Evolutionary conservation across 495 filamentous ascomycete genomes (phyloP).

Genomic region (Sabuloglossum arenarium): DNA sequence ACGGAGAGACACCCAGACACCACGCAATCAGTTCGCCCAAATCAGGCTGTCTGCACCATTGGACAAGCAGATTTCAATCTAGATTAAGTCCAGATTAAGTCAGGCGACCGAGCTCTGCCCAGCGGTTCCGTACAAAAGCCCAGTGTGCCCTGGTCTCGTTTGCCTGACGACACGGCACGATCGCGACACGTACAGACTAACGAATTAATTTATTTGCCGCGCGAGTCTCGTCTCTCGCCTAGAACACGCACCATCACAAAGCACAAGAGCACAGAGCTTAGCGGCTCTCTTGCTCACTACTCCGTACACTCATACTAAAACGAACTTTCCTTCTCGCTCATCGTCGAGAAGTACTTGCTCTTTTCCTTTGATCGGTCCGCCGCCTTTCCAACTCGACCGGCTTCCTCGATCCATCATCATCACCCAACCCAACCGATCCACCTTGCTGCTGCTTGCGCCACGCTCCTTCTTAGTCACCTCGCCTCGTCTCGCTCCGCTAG

Average conservation of each 20-base stretch:
- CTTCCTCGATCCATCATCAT: not conserved
- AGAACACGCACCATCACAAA: not conserved
- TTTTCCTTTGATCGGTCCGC: no score
- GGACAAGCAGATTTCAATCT: not conserved
- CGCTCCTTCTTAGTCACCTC: not conserved
- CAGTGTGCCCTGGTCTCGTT: constrained; percentile 2
- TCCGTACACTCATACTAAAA: no score
- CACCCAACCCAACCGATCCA: not conserved
- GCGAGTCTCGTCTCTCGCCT: constrained; percentile 2
- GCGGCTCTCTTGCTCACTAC: not conserved
- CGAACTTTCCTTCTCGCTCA: no score
- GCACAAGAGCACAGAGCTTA: no score
- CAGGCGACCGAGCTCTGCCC: not conserved
- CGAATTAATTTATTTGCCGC: constrained; percentile 3
- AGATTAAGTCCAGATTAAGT: not conserved
- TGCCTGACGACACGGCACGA: constrained; percentile 1
- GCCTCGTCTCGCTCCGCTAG: no score
- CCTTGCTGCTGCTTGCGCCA: not conserved
- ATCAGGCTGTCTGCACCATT: not conserved
- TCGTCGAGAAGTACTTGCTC: no score
- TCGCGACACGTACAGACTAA: constrained; percentile 1
- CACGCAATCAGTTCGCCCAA: not conserved
- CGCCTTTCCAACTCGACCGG: no score
- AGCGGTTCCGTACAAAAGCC: not conserved
- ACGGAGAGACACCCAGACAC: no score